Base-by-base conservation (phyloP, 768 basidiomycete species). In the Trametes cingulata region DNA sequence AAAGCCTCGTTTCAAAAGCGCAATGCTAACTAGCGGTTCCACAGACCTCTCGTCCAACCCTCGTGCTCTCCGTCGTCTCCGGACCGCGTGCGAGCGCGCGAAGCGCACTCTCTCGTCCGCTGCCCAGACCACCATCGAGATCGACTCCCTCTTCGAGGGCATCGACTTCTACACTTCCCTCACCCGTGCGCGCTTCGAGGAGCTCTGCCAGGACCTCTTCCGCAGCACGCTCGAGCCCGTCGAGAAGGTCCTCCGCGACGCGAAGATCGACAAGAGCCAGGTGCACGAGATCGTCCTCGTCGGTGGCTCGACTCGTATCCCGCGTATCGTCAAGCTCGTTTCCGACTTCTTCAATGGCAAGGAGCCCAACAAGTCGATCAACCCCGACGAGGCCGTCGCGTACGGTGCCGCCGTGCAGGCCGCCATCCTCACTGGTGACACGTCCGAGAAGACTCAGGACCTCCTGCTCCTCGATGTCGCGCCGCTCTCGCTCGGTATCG, bases 391-490 rank as follows among this genome's bases (percentile, higher is more conserved):
- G 79, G 95, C 96, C 57, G 95, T 98, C 59, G 96, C 96, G 19
- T 97, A 97, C 75, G 95, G 96, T 82, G 96, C 96, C 56, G 96
- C 96, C 60, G 95, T 99, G 68, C 95, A 98, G 79, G 96, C 94
- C 58, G 96, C 95, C 69, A 96, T 98, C 70, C 88, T 98, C 58
- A 93, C 96, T 25, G 96, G 96, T 71, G 94, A 98, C 75, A 96
- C 95, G 25, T 97, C 96, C 1, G 95, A 97, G 80, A 95, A 95
- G 82, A 98, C 95, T 20, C 93, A 96, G 76, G 95, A 98, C 68
- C 83, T 98, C 53, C 85, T 98, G 50, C 87, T 98, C 59, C 90
- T 98, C 70, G 96, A 98, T 75, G 95, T 98, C 60, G 80, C 91
- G 58, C 95, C 90, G 60, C 78, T 94, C 50, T 94, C 92, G 54